Base-by-base conservation (phyloP, 257 asterid genomes). In the Solanum bulbocastanum region DNA sequence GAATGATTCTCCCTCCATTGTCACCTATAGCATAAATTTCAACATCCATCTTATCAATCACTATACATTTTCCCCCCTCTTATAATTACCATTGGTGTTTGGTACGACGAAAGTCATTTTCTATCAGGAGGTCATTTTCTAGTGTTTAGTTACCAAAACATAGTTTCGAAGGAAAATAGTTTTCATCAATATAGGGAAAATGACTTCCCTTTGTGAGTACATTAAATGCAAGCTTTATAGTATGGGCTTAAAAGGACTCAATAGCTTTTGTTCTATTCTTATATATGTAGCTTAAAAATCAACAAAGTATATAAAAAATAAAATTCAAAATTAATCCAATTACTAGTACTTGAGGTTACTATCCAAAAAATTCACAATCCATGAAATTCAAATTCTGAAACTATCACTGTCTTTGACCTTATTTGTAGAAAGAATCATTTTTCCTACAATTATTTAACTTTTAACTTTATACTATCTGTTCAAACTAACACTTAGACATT, bases 1-100 rank as follows among this genome's bases (percentile, higher is more conserved):
- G 90, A 90, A 94, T 60, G 94, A 86, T 74, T 94, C 96, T 85
- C 94, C 96, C 86, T 94, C 96, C 96, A 94, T 89, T 40, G 90
- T 89, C 94, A 94, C 84, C 96, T 93, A 20, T 20, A n/a, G 16
- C n/a, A 15, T 16, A 16, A 46, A 25, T 44, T 16, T 9, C 25
- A 30, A 46, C 0, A 81, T 81, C 7, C 42, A 81, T 30, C 58
- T 30, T 12, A 25, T 65, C 33, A 65, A 60, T 60, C 71, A 60
- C 30, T 58, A 58, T 58, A 58, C 2, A 58, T 22, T 5, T 11
- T 3, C 0, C 23, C 62, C n/a, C 60, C 62, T 22, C 11, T 22
- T 8, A 1, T 22, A 58, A 58, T 58, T 2, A 58, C 22, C n/a
- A 22, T 58, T 58, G 13, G 0, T 22, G 79, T 32, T 9, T 33